Percentiles rank a stretch among this genome's conserved stretches.
Evolutionary conservation across 1,284 basidiomycete species (phyloP).

Genomic region (Phylloporus sp.): DNA sequence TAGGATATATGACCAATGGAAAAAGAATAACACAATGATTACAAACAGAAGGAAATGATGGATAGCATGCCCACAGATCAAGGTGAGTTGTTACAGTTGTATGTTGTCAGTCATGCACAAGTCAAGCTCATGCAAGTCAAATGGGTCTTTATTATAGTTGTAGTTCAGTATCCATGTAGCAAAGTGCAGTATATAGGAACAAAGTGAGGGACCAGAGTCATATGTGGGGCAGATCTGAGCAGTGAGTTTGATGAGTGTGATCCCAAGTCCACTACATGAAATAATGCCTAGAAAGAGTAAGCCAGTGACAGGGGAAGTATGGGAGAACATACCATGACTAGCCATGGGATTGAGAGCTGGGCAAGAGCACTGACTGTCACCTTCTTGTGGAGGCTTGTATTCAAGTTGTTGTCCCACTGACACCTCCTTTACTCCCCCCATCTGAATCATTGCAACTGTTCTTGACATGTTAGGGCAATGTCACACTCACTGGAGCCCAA

Average conservation of each 20-base stretch:
- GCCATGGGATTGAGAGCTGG: conserved; percentile 73
- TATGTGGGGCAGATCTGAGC: conserved; percentile 56
- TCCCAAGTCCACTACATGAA: conserved; percentile 67
- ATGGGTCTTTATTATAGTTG: conserved; percentile 62
- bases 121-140: conserved; percentile 71
- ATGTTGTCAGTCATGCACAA: conserved; percentile 78
- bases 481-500: too few species aligned
- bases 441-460: too few species aligned
- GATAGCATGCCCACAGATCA: too few species aligned
- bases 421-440: too few species aligned
- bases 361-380: conserved; percentile 78
- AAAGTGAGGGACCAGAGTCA: conserved; percentile 73
- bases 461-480: too few species aligned
- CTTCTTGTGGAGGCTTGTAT: conserved; percentile 61
- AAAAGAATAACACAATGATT: too few species aligned
- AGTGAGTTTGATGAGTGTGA: conserved; percentile 64
- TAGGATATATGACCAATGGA: too few species aligned
- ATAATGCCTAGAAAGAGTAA: conserved; percentile 80
- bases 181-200: conserved; percentile 64
- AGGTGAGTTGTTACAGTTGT: too few species aligned
- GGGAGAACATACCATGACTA: conserved; percentile 72
- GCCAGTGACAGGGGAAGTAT: too few species aligned
- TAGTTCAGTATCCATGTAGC: conserved; percentile 64
- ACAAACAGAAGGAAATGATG: too few species aligned
- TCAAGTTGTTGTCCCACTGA: too few species aligned